Evolutionary conservation across 768 basidiomycete species (phyloP).

Genomic region (Mycena latifolia): DNA sequence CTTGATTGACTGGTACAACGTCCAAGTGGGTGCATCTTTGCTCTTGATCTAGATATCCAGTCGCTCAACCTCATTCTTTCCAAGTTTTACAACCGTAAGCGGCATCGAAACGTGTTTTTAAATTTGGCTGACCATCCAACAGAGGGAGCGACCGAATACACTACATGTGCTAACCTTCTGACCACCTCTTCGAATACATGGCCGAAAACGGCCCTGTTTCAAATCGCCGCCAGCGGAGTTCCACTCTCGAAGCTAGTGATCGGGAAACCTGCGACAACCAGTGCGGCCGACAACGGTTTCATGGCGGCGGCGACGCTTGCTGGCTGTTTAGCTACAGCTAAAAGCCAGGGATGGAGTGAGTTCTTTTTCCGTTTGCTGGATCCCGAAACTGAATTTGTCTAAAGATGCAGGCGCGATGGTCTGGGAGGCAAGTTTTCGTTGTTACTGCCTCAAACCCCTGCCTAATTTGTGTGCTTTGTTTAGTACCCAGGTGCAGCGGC

Average conservation of each 20-base stretch:
- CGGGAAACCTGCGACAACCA: slow-evolving; percentile 62
- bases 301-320: slow-evolving; percentile 38
- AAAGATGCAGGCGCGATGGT: slow-evolving; percentile 24
- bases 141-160: slow-evolving; percentile 72
- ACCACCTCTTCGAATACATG: slow-evolving; percentile 58
- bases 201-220: slow-evolving; percentile 60
- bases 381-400: background rate
- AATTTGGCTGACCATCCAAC: background rate
- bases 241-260: slow-evolving; percentile 66
- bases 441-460: too few species aligned
- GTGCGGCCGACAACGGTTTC: slow-evolving; percentile 58
- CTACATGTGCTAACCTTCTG: slow-evolving; percentile 70
- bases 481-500: slow-evolving; percentile 41
- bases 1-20: slow-evolving; percentile 75
- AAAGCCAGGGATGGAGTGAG: slow-evolving; percentile 30
- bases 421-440: slow-evolving; percentile 25
- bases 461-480: background rate
- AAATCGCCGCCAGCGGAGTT: slow-evolving; percentile 60
- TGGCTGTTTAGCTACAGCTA: slow-evolving; percentile 39
- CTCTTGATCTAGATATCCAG: slow-evolving; percentile 23
- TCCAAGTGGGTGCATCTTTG: slow-evolving; percentile 55
- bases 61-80: background rate
- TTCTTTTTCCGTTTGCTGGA: background rate
- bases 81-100: slow-evolving; percentile 56
- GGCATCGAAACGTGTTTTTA: too few species aligned